These are phyloP conservation scores for Melocanna baccifera DNA, from an alignment of 176 grass and related monocot species.

Conservation along the genomic window DNA sequence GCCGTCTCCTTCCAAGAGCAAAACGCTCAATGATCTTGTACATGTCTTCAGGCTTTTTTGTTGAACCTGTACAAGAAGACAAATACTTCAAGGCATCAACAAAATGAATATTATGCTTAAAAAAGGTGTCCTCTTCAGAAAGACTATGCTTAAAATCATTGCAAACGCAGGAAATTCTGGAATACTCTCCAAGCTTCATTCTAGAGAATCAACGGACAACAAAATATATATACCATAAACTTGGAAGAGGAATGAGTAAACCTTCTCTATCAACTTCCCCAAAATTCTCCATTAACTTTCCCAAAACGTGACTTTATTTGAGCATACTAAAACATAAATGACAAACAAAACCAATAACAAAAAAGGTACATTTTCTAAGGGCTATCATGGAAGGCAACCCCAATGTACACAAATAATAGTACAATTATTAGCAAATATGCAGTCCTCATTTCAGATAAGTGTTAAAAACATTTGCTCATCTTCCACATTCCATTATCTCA, in stretches of 20 bases:
- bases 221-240: neutral
- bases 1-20: slow-evolving; percentile 81
- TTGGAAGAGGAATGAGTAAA: neutral
- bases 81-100: neutral
- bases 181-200: neutral
- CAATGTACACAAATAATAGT: neutral
- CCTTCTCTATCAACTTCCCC: neutral
- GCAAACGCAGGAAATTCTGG: neutral
- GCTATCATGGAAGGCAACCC: neutral
- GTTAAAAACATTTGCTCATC: neutral
- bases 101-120: neutral
- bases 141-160: neutral
- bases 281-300: neutral
- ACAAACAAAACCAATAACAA: neutral
- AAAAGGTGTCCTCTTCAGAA: neutral
- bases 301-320: neutral
- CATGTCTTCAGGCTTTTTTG: slow-evolving; percentile 97
- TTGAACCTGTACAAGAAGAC: slow-evolving; percentile 54
- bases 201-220: neutral
- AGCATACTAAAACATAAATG: neutral
- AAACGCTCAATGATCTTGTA: slow-evolving; percentile 99
- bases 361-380: neutral
- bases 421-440: neutral
- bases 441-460: neutral
- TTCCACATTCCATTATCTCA: neutral